Conservation (phyloP, 148 eudicot genomes). For the Rhododendron ovatum region DNA sequence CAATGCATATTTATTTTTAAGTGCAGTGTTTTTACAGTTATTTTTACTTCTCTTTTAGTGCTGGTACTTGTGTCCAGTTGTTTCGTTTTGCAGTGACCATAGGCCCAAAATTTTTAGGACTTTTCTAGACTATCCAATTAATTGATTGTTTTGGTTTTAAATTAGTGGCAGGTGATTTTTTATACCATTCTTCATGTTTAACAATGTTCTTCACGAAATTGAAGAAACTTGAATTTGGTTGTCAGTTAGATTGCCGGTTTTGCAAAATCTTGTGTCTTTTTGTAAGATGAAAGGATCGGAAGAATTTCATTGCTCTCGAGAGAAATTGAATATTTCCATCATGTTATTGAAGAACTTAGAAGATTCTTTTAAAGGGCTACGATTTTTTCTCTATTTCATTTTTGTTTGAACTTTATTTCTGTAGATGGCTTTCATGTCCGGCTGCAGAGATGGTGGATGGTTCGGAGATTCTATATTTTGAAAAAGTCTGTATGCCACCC, state of each 20-base stretch:
- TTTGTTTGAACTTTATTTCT: conserved; percentile 9
- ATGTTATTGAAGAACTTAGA: background rate
- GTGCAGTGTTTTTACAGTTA: background rate
- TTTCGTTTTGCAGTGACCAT: background rate
- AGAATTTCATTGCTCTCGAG: background rate
- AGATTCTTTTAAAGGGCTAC: background rate
- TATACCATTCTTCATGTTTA: background rate
- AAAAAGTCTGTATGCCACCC: conserved; percentile 46
- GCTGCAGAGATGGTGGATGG: conserved; percentile 98
- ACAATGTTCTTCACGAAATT: background rate
- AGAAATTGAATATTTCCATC: background rate
- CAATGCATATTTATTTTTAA: background rate
- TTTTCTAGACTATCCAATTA: background rate
- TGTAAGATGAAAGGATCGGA: background rate
- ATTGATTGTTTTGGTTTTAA: background rate
- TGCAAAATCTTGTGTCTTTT: background rate
- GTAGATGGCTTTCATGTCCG: conserved; percentile 86
- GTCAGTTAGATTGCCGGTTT: background rate
- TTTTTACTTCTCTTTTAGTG: background rate
- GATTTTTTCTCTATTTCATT: background rate
- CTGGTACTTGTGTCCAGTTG: background rate
- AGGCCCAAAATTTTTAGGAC: background rate
- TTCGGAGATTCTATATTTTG: conserved; percentile 77
- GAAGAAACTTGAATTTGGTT: background rate
- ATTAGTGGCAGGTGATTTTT: background rate